Base-by-base conservation (phyloP, 2,329 filamentous ascomycete genomes). In the Furcasterigmium sp. region DNA sequence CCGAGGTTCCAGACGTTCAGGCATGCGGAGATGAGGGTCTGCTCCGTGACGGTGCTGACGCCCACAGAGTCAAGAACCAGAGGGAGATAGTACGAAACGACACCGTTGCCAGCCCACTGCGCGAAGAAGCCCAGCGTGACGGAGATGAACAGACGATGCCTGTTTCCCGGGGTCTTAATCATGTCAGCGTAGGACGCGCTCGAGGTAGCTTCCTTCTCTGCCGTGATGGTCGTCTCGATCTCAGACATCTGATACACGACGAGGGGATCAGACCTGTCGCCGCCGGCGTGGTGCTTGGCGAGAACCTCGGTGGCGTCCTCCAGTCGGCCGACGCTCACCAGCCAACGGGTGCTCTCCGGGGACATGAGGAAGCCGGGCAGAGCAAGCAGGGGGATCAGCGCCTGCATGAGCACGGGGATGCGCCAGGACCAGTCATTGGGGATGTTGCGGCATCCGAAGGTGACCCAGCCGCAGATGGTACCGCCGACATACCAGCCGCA, bases 191-290 rank as follows among this genome's bases (percentile, higher is more conserved):
- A 55, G 4, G 50, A 50, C 0, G 50, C 50, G 6, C 48, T 46
- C 14, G 42, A 37, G 6, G 41, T 29, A 3, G 46, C 50, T 35
- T 51, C 48, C 10, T 15, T 10, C 9, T 76, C 73, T 15, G 71
- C 50, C 25, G 61, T 56, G 23, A 76, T 61, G 1, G 70, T 72
- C 21, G 69, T 65, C 42, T 64, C 63, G 45, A 78, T 78, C 53
- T 78, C 72, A 7, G 60, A 56, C 42, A 65, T 71, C 44, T 78
- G 70, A 44, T 68, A 65, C 36, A 67, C 63, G 2, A 78, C 73
- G 13, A 67, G 61, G 4, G 62, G 50, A 43, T 72, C 63, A 20
- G 63, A 50, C 9, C 44, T 45, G 44, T 73, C 61, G 11, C 69
- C 71, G 35, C 72, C 68, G 26, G 66, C 73, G 41, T 79, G 76